phyloP scores from a whole-genome alignment of 768 basidiomycete species.

The Pleurotus platypus region DNA sequence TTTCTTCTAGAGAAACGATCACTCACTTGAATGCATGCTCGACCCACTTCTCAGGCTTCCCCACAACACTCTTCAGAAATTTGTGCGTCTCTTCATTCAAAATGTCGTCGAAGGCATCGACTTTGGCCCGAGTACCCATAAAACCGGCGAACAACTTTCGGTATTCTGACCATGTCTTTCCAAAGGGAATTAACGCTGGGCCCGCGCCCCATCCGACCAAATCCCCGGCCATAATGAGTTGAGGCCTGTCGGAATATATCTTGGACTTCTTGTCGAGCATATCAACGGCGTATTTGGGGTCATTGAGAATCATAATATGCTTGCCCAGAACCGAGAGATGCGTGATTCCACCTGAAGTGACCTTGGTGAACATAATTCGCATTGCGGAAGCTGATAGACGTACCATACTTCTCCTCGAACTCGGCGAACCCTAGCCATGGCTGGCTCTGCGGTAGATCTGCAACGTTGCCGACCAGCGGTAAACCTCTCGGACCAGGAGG shows the following conservation, averaged over 20 bases:
- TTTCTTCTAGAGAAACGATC: background rate
- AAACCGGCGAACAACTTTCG: slow-evolving; percentile 16
- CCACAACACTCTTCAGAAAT: slow-evolving; percentile 10
- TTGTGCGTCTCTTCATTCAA: slow-evolving; percentile 11
- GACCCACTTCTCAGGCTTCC: slow-evolving; percentile 12
- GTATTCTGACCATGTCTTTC: slow-evolving; percentile 15
- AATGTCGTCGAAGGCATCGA: slow-evolving; percentile 12
- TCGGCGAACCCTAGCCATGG: slow-evolving; percentile 51
- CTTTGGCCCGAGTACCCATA: slow-evolving; percentile 17
- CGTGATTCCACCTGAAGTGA: slow-evolving; percentile 27
- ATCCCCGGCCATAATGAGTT: slow-evolving; percentile 27
- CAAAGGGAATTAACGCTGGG: slow-evolving; percentile 13
- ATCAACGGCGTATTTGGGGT: slow-evolving; percentile 18
- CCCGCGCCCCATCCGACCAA: slow-evolving; percentile 18
- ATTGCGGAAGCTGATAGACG: background rate
- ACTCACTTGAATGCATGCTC: slow-evolving; percentile 14
- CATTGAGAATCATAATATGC: slow-evolving; percentile 25
- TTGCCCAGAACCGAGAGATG: slow-evolving; percentile 23
- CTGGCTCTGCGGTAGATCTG: slow-evolving; percentile 47
- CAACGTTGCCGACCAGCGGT: slow-evolving; percentile 50
- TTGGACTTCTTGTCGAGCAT: slow-evolving; percentile 28
- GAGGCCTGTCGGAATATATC: slow-evolving; percentile 16
- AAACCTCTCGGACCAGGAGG: slow-evolving; percentile 52
- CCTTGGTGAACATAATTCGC: background rate
- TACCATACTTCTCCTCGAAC: slow-evolving; percentile 30